Evolutionary conservation across 768 basidiomycete species (phyloP).

Genomic region (Lentinula boryana): DNA sequence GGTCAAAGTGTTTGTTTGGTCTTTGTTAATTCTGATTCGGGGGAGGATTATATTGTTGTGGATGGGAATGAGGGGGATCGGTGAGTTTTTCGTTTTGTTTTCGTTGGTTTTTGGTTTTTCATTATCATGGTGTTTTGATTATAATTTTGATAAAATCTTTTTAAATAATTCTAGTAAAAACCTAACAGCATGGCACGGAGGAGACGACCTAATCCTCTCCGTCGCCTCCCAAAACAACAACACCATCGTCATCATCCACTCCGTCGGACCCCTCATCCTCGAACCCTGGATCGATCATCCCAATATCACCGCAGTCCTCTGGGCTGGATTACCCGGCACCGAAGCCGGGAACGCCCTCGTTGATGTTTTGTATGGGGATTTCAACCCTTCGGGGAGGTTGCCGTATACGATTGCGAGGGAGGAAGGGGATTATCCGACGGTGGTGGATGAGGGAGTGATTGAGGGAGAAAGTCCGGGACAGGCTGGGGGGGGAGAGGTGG

Average conservation of each 20-base stretch:
- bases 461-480: slow-evolving; percentile 6
- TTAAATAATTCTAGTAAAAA: too few species aligned
- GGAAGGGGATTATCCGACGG: slow-evolving; percentile 50
- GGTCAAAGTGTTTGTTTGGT: slow-evolving; percentile 66
- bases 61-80: slow-evolving; percentile 77
- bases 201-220: slow-evolving; percentile 63
- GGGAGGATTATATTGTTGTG: slow-evolving; percentile 77
- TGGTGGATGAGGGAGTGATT: slow-evolving; percentile 32
- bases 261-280: slow-evolving; percentile 52
- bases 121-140: not conserved
- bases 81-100: slow-evolving; percentile 22
- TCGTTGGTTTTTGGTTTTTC: too few species aligned
- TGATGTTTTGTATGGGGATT: slow-evolving; percentile 65
- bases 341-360: slow-evolving; percentile 68
- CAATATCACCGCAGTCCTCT: slow-evolving; percentile 66
- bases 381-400: slow-evolving; percentile 62
- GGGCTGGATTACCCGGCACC: slow-evolving; percentile 64
- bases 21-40: slow-evolving; percentile 79
- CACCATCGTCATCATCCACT: slow-evolving; percentile 66
- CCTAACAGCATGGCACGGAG: slow-evolving; percentile 68
- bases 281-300: slow-evolving; percentile 70
- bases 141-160: too few species aligned
- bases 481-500: slow-evolving; percentile 14
- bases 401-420: slow-evolving; percentile 74
- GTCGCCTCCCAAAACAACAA: slow-evolving; percentile 66